Evolutionary conservation across 2,329 filamentous ascomycete genomes (phyloP), one percentile per base, ranked within the genome.

Genomic region (Xylariaceae sp.): DNA sequence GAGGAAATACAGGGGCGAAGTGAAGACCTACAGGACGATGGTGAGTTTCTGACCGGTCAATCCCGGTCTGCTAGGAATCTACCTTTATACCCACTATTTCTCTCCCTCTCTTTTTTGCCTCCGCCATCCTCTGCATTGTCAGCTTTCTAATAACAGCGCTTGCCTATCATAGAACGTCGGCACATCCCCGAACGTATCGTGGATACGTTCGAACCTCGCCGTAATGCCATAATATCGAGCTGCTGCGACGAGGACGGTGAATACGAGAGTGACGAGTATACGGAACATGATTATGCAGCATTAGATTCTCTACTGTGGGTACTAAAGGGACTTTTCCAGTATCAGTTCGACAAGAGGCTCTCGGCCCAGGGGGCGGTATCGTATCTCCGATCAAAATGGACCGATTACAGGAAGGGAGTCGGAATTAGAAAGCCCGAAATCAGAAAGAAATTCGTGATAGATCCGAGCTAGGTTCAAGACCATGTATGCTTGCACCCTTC

Each of bases 311-410:
- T 47, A 14, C 12, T 26, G 3, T 19, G 21, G 29, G 44, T 47
- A 5, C 4, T 47, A 12, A 14, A 23, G 29, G 44, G 44, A 3
- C 44, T 47, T 16, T 47, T 47, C 3, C 44, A 47, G 19, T 36
- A 23, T 19, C 12, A 36, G 19, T 31, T 31, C 14, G 44, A 34
- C 8, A 24, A 47, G 29, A 47, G 44, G 19, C 17, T 47, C 14
- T 36, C 31, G 7, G 17, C 19, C 3, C 29, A 16, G 19, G 44
- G 36, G 29, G 44, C 19, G 14, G 21, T 21, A 12, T 26, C 44
- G 19, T 14, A 47, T 36, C 24, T 47, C 14, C 14, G 31, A 47
- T 47, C 31, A 36, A 47, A 36, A 24, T 47, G 44, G 44, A 47
- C 19, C 29, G 44, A 47, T 31, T 12, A 47, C 7, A 34, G 44